These are phyloP conservation scores for Phytophthora quininea DNA, from an alignment of 352 stramenopile genomes.

Conservation along the genomic window DNA sequence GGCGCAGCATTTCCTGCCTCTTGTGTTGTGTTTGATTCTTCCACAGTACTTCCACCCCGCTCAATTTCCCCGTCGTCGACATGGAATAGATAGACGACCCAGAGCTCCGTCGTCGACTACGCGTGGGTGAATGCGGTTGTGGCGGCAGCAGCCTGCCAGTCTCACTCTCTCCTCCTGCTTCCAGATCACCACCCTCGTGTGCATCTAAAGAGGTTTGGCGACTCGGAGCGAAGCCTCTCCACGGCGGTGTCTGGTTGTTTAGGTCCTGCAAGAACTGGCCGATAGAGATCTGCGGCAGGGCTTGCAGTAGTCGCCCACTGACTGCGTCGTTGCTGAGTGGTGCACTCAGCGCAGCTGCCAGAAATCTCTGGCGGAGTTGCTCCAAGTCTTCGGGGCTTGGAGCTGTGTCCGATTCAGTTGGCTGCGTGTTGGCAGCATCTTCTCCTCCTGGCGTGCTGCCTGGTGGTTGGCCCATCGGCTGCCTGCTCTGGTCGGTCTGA, in stretches of 20 bases:
- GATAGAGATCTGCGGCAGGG: constrained; percentile 35
- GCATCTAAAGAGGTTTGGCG: constrained; percentile 14
- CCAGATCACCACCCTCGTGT: not conserved
- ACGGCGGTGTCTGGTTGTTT: constrained; percentile 30
- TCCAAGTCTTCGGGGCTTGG: constrained; percentile 18
- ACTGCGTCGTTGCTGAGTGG: constrained; percentile 35
- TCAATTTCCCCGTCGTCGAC: constrained; percentile 25
- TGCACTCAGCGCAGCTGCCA: constrained; percentile 24
- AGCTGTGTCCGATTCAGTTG: constrained; percentile 10
- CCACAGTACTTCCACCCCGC: constrained; percentile 6
- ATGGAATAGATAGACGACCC: constrained; percentile 28
- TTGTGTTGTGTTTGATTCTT: constrained; percentile 1
- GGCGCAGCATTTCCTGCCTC: constrained; percentile 2
- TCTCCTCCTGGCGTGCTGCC: constrained; percentile 12
- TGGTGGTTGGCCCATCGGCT: constrained; percentile 7
- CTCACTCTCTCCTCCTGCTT: constrained; percentile 11
- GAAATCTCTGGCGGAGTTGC: constrained; percentile 14
- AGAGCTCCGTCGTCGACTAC: constrained; percentile 27
- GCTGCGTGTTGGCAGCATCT: constrained; percentile 17
- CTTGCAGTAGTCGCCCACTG: constrained; percentile 38
- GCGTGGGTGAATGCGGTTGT: constrained; percentile 12
- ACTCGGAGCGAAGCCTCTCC: constrained; percentile 21
- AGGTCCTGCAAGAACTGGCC: constrained; percentile 42
- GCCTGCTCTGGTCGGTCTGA: constrained; percentile 1
- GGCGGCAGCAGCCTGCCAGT: constrained; percentile 13